Evolutionary conservation across 2,329 filamentous ascomycete species (phyloP), one percentile per base, ranked within the genome.

Genomic region (Fusarium piperis): DNA sequence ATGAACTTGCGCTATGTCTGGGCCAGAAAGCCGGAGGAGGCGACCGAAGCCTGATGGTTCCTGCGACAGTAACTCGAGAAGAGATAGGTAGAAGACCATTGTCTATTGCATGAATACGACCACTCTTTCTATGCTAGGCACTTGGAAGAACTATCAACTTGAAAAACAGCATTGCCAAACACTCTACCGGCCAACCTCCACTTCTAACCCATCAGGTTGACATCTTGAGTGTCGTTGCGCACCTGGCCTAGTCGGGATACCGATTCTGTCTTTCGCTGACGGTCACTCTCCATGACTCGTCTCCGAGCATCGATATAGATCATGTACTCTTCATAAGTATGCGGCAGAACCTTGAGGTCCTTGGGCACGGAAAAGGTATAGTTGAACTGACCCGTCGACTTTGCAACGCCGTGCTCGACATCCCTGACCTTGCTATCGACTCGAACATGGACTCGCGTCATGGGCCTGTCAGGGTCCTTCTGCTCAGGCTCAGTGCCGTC

Each of bases 311-410:
- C 77, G 12, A 78, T 72, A 30, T 77, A 79, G 11, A 79, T 74
- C 77, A 79, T 79, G 7, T 76, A 77, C 70, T 79, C 77, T 16
- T 77, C 71, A 60, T 79, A 79, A 1, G 76, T 78, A 44, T 78
- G 68, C 2, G 77, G 77, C 39, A 79, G 57, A 13, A 79, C 76
- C 53, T 76, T 76, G 0, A 79, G 28, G 2, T 77, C 41, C 57
- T 76, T 79, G 2, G 76, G 74, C 4, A 79, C 77, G 1, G 74
- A 76, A 32, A 79, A 79, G 1, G 77, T 79, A 30, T 79, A 79
- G 62, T 79, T 79, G 62, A 79, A 79, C 36, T 78, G 76, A 1
- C 77, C 77, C 9, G 77, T 79, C 0, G 76, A 53, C 12, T 77
- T 79, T 9, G 76, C 75, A 26, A 75, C 69, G 12, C 77, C 77